phyloP scores from a whole-genome alignment of 2,329 filamentous ascomycete genomes.

The Volutella citrinella region DNA sequence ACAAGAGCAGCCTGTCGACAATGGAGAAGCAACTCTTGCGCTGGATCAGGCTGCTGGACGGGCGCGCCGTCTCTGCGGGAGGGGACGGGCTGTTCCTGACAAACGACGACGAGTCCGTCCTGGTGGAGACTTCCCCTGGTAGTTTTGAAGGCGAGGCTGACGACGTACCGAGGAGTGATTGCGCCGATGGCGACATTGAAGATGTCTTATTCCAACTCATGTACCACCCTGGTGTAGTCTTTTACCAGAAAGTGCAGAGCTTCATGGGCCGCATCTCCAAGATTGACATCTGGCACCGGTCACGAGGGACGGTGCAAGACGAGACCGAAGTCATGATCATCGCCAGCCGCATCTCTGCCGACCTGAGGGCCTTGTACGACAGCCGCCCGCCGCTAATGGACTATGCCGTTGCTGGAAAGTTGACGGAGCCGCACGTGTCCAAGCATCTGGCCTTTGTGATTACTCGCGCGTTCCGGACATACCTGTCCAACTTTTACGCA shows the following conservation, averaged over 20 bases:
- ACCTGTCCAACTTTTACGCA: conserved; percentile 55
- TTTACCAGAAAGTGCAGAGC: conserved; percentile 56
- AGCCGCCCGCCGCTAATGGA: conserved; percentile 54
- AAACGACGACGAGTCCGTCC: conserved; percentile 44
- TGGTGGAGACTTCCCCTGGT: conserved; percentile 41
- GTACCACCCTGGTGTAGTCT: conserved; percentile 53
- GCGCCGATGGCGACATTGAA: conserved; percentile 37
- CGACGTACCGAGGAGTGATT: conserved; percentile 19
- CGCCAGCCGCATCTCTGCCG: conserved; percentile 46
- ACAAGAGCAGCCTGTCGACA: conserved; percentile 33
- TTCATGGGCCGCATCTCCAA: conserved; percentile 56
- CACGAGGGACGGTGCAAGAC: conserved; percentile 53
- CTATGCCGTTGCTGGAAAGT: conserved; percentile 49
- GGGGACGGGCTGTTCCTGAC: conserved; percentile 52
- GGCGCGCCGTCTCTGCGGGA: conserved; percentile 52
- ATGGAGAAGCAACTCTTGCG: conserved; percentile 48
- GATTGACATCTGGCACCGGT: conserved; percentile 55
- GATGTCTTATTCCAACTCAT: conserved; percentile 53
- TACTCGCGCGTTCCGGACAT: conserved; percentile 52
- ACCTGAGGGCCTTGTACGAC: conserved; percentile 49
- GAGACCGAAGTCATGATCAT: conserved; percentile 57
- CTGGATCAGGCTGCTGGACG: conserved; percentile 55
- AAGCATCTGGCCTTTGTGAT: conserved; percentile 47
- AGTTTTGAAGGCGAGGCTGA: conserved; percentile 33
- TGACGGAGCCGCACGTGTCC: conserved; percentile 46